A percentile compares a stretch with the other conserved stretches of the same genome.
Evolutionary conservation across 2,329 filamentous ascomycete genomes (phyloP).

Genomic region (Aspergillus uvarum): DNA sequence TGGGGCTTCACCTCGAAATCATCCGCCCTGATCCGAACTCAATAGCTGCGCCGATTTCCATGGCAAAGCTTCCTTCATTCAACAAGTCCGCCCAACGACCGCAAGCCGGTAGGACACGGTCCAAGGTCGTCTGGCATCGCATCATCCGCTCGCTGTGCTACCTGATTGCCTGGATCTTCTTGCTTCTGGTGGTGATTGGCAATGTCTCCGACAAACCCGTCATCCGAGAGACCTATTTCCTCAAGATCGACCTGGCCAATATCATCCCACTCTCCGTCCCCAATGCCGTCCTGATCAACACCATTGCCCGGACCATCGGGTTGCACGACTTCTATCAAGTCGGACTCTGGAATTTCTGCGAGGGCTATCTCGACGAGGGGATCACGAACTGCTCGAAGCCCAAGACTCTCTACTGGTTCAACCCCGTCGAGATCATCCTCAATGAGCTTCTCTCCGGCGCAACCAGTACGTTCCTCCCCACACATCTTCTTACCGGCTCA

Average conservation of each 20-base stretch:
- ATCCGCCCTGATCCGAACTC: neutral
- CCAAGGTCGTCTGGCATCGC: slow-evolving; percentile 56
- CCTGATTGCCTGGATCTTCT: slow-evolving; percentile 71
- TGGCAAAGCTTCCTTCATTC: slow-evolving; percentile 31
- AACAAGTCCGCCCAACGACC: slow-evolving; percentile 26
- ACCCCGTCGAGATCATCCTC: slow-evolving; percentile 78
- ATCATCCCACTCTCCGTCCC: slow-evolving; percentile 73
- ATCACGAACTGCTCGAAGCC: slow-evolving; percentile 75
- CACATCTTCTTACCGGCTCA: neutral
- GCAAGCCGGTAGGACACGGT: slow-evolving; percentile 28
- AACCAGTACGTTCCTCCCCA: slow-evolving; percentile 55
- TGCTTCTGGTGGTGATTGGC: slow-evolving; percentile 78
- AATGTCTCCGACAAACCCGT: slow-evolving; percentile 64
- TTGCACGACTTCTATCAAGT: slow-evolving; percentile 94
- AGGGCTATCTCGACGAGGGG: slow-evolving; percentile 70
- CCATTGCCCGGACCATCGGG: slow-evolving; percentile 79
- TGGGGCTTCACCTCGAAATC: neutral
- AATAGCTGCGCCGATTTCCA: slow-evolving; percentile 8
- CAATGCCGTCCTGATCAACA: slow-evolving; percentile 76
- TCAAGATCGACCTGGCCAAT: slow-evolving; percentile 77
- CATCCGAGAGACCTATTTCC: slow-evolving; percentile 74
- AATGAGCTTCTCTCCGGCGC: slow-evolving; percentile 78
- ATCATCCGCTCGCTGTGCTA: slow-evolving; percentile 68
- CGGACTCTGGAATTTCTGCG: slow-evolving; percentile 88
- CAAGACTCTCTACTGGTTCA: slow-evolving; percentile 78